Evolutionary conservation across 2,329 filamentous ascomycete genomes (phyloP).

Genomic region (Talaromyces sp.): DNA sequence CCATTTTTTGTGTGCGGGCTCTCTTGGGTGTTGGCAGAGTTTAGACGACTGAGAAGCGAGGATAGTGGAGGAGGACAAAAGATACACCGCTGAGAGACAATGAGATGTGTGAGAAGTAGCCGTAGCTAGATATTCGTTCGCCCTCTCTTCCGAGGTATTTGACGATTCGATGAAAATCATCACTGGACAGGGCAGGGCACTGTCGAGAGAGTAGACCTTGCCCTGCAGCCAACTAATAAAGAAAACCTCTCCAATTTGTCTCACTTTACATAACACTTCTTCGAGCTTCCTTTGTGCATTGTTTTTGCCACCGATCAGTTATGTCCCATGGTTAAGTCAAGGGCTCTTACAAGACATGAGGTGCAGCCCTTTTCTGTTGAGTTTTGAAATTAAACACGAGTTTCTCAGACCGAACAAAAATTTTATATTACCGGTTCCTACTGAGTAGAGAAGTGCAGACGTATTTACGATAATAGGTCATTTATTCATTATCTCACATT

Average conservation of each 20-base stretch:
- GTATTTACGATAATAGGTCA: not conserved
- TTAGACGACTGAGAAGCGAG: not conserved
- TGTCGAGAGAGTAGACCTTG: not conserved
- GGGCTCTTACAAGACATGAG: too few species aligned
- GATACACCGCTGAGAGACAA: not conserved
- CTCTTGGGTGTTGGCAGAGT: not conserved
- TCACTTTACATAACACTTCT: not conserved
- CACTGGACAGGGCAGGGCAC: too few species aligned
- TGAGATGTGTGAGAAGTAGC: not conserved
- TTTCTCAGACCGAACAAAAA: too few species aligned
- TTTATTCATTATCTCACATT: not conserved
- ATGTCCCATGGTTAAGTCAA: too few species aligned
- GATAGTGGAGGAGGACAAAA: not conserved
- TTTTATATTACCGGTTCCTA: too few species aligned
- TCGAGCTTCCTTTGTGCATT: not conserved
- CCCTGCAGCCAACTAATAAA: not conserved
- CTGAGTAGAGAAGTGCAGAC: too few species aligned
- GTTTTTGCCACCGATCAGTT: not conserved
- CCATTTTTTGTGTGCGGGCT: not conserved
- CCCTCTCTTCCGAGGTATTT: too few species aligned
- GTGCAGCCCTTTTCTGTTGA: too few species aligned
- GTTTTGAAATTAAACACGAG: not conserved
- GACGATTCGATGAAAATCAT: too few species aligned
- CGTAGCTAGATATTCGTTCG: too few species aligned
- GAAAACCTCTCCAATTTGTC: not conserved